Base-by-base conservation (phyloP, 2,329 filamentous ascomycete species). In the Amesomyces nigricolor region DNA sequence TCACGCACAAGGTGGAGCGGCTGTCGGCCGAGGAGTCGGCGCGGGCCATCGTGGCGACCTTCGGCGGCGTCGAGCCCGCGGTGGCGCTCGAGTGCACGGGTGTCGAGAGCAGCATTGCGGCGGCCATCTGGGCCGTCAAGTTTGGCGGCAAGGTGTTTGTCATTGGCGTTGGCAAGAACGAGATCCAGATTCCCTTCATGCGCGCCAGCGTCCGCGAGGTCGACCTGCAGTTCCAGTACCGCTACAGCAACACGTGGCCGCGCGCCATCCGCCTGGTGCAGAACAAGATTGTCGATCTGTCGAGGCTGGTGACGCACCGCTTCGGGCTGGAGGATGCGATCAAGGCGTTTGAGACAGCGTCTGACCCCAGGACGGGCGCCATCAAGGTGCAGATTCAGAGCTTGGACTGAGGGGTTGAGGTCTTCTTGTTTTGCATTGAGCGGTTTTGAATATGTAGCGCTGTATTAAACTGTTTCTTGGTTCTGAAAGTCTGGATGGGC, bases 61-160 rank as follows among this genome's bases (percentile, higher is more conserved):
- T 94, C 64, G 88, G 86, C 32, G 89, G 88, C 26, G 76, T 92
- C 62, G 89, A 95, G 73, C 91, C 92, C 0, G 81, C 85, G 16
- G 76, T 96, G 51, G 86, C 85, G 11, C 81, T 97, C 73, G 92
- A 97, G 73, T 97, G 92, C 77, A 97, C 94, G 0, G 94, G 94
- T 49, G 90, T 96, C 14, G 91, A 96, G 77, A 89, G 85, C 73
- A 91, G 87, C 70, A 88, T 97, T 66, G 83, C 84, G 5, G 80
- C 88, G 29, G 90, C 91, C 51, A 92, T 96, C 69, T 94, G 91
- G 81, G 86, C 89, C 9, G 83, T 88, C 70, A 95, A 92, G 75
- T 97, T 97, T 67, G 94, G 92, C 62, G 92, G 94, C 65, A 96
- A 95, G 74, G 92, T 97, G 52, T 97, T 97, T 68, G 87, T 97